Evolutionary conservation across 164 flowering plant genomes (phyloP).

Genomic region (Santalum album): DNA sequence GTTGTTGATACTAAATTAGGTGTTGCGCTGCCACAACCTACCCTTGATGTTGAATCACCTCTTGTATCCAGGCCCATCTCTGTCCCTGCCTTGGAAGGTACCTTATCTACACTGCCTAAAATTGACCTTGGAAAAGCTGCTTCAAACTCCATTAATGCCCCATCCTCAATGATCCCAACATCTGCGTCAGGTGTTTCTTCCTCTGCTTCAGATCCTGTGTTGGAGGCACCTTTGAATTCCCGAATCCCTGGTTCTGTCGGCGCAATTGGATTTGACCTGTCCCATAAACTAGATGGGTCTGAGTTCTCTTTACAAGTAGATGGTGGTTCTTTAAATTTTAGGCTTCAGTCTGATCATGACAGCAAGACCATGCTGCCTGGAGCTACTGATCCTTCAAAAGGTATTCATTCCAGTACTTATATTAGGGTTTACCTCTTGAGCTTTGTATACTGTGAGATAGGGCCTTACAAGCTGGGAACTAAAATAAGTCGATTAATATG

Average conservation of each 20-base stretch:
- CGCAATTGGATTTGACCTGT: slow-evolving; percentile 11
- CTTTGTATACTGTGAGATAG: no score
- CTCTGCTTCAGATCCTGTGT: slow-evolving; percentile 26
- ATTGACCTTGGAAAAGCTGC: slow-evolving; percentile 9
- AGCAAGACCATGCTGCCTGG: no score
- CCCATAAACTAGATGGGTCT: neutral
- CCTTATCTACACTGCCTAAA: neutral
- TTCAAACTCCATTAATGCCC: neutral
- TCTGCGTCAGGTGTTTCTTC: slow-evolving; percentile 15
- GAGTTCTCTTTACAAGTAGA: no score
- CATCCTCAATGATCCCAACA: neutral
- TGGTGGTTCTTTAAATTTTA: no score
- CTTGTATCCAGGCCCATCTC: neutral
- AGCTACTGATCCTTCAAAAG: no score
- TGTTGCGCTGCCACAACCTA: neutral
- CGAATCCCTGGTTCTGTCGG: slow-evolving; percentile 9
- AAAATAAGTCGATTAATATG: no score
- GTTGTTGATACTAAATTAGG: slow-evolving; percentile 3
- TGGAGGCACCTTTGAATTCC: slow-evolving; percentile 13
- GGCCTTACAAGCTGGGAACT: no score
- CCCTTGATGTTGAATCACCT: neutral
- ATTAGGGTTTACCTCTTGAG: no score
- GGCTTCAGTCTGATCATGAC: no score
- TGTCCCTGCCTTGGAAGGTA: neutral
- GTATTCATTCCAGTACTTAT: no score